Conservation (phyloP, 1,284 basidiomycete genomes). For the Albatrellus sp. region DNA sequence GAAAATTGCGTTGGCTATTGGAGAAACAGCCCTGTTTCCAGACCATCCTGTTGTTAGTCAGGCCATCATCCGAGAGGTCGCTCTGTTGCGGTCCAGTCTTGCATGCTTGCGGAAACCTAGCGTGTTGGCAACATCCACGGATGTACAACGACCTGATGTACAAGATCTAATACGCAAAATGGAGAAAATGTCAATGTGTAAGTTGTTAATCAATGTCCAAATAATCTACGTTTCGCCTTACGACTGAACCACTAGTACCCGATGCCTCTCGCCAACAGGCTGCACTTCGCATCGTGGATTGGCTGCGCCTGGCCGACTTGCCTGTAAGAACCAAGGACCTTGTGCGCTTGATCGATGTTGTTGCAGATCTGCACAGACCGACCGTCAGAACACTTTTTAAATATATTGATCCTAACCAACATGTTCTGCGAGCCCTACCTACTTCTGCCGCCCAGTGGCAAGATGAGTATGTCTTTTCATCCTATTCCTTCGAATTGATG, state of each 20-base stretch:
- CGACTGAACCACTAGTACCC: slow-evolving; percentile 12
- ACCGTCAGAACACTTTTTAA: slow-evolving; percentile 31
- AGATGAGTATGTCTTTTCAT: slow-evolving; percentile 2
- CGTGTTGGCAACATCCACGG: no score
- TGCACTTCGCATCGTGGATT: slow-evolving; percentile 48
- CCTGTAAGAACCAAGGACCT: slow-evolving; percentile 24
- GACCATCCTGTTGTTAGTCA: slow-evolving; percentile 17
- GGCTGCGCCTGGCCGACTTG: slow-evolving; percentile 35
- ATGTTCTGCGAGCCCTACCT: slow-evolving; percentile 25
- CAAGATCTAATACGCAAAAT: slow-evolving; percentile 29
- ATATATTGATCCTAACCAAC: slow-evolving; percentile 28
- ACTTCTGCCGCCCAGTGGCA: no score
- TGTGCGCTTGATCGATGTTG: slow-evolving; percentile 23
- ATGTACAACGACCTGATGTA: slow-evolving; percentile 13
- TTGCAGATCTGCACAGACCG: slow-evolving; percentile 29
- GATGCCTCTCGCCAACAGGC: slow-evolving; percentile 16
- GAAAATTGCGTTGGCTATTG: slow-evolving; percentile 19
- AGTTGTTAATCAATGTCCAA: slow-evolving; percentile 1
- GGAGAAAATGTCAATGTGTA: slow-evolving; percentile 23
- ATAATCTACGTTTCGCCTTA: slow-evolving; percentile 15
- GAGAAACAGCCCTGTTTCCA: neutral
- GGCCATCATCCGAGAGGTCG: slow-evolving; percentile 35
- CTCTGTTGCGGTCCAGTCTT: slow-evolving; percentile 24
- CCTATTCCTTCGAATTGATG: neutral
- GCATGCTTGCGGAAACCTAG: slow-evolving; percentile 14